Base-by-base conservation (phyloP, 108 stramenopile genomes). In the Schizochytrium sp. region DNA sequence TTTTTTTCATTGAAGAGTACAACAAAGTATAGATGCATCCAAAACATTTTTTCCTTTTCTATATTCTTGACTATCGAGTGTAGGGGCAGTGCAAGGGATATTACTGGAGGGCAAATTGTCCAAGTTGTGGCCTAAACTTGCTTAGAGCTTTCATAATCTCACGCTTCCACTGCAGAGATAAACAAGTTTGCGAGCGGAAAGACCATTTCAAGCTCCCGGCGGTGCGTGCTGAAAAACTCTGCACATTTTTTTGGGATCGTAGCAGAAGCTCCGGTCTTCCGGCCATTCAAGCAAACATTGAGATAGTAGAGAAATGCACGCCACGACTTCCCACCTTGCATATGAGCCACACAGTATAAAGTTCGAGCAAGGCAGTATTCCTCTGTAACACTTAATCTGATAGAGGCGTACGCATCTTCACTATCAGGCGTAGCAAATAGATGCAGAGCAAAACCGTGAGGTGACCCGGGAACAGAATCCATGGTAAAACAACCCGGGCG, bases 261-360 rank as follows among this genome's bases (percentile, higher is more conserved):
- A 44, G 42, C 28, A 1, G 64, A 28, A 28, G 64, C 64, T 38
- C 64, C 64, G 15, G 40, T 69, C 12, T 44, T 7, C 8, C 64
- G 64, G 28, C 64, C 64, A 38, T 44, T 38, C 5, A 69, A 44
- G 28, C 64, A 69, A 15, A 69, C 64, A 69, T 69, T 69, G 64
- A 69, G 64, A 28, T 44, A 3, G 64, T 69, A 69, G 42, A 69
- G 40, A 44, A 69, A 69, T 38, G 64, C 64, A 3, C 64, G 64
- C 64, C 42, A 69, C 12, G 64, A 28, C 42, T 69, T 69, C 19
- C 42, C 10, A 44, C 64, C 64, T 44, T 69, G 64, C 40, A 69
- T 69, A 44, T 44, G 10, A 69, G 8, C 40, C 10, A 69, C 44
- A 44, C 64, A 69, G 28, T 44, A 69, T 8, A 69, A 44, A 2